Base-by-base conservation (phyloP, 441 rosid genomes). In the Corymbia calophylla region DNA sequence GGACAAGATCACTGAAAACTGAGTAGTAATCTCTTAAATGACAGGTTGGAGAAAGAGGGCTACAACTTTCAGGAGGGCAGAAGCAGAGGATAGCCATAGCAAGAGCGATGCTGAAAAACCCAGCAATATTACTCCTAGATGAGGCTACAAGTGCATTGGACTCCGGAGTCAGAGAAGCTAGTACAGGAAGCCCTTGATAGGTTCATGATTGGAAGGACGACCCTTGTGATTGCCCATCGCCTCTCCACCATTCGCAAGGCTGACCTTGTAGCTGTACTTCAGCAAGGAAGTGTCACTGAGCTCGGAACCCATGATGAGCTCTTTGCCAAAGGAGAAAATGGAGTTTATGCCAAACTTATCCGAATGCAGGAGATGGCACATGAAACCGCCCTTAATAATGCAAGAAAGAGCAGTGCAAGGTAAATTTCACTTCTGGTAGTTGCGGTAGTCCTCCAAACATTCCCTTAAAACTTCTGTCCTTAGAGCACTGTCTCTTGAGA, bases 351-450 rank as follows among this genome's bases (percentile, higher is more conserved):
- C 48, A 96, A 97, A 95, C 98, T 98, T 88, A 97, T 98, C 29
- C 93, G 93, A 89, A 97, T 98, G 99, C 99, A 98, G 93, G 99
- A 97, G 90, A 93, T 91, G 9, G 99, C 98, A 31, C 99, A 98
- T 39, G 99, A 98, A 94, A 97, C 99, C 14, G 99, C 99, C 64
- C 93, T 96, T 87, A 97, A 91, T 91, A 98, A 95, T 94, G 99
- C 99, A 7, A 94, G 99, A 93, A 98, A 97, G 95, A 98, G 99
- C 91, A 98, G 99, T 39, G 99, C 99, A 27, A 97, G 99, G 99
- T 98, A 90, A 88, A 44, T 77, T 23, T 23, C 51, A 23, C 29
- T 89, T 89, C 51, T 25, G 2, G 51, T 44, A 23, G 84, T 44
- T 23, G 84, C 6, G 44, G 15, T 39, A 39, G 84, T 23, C 51